Conservation (phyloP, 192 early-diverging fungal species). For the Coemansia sp. region DNA sequence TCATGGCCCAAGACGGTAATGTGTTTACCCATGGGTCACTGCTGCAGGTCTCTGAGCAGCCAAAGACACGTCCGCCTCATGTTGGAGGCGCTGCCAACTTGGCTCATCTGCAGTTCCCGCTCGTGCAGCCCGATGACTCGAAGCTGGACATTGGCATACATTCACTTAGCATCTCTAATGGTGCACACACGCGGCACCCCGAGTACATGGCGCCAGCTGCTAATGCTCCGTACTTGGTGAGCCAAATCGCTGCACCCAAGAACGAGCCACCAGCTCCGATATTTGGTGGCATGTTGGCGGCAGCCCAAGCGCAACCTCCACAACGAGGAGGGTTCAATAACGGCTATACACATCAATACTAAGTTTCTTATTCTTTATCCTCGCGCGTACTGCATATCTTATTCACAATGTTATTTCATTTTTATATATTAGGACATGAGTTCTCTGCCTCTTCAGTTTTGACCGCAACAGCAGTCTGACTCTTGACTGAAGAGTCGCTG, state of each 20-base stretch:
- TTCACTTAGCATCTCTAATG: background rate
- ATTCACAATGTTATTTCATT: background rate
- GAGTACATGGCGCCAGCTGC: conserved; percentile 3
- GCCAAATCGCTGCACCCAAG: conserved; percentile 3
- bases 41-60: conserved; percentile 41
- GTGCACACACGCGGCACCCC: background rate
- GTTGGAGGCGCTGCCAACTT: conserved; percentile 38
- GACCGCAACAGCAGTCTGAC: conserved; percentile 8
- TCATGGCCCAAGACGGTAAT: conserved; percentile 48
- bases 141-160: conserved; percentile 5
- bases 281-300: conserved; percentile 32
- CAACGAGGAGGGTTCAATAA: conserved; percentile 9
- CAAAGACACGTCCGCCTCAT: conserved; percentile 37
- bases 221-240: background rate
- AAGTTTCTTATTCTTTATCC: background rate
- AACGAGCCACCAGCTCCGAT: conserved; percentile 1
- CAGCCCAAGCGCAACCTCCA: background rate
- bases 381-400: background rate
- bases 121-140: conserved; percentile 33
- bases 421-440: background rate
- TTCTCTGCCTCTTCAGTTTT: background rate
- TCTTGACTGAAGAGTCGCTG: conserved; percentile 64
- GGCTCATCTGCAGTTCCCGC: conserved; percentile 26
- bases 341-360: background rate
- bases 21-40: conserved; percentile 54